Evolutionary conservation across 352 stramenopile genomes (phyloP).

Genomic region (Phytophthora sp.): DNA sequence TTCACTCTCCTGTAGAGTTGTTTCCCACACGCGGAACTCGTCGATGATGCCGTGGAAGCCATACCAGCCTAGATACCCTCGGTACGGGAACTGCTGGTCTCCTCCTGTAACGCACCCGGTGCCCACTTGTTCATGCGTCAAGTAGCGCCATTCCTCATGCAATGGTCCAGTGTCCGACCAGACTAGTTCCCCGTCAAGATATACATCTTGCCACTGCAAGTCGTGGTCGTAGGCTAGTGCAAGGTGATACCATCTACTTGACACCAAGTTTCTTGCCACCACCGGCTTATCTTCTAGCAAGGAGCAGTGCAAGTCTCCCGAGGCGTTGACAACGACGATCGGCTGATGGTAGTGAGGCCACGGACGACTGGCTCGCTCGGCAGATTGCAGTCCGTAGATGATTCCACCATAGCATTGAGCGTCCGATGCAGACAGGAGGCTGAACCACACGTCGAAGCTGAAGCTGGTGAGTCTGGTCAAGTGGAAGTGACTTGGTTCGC

Average conservation of each 20-base stretch:
- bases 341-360: constrained; percentile 36
- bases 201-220: constrained; percentile 26
- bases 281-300: constrained; percentile 30
- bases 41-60: constrained; percentile 42
- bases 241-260: constrained; percentile 45
- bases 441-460: constrained; percentile 34
- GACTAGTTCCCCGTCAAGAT: constrained; percentile 28
- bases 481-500: not conserved
- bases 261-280: constrained; percentile 22
- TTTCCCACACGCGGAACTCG: constrained; percentile 37
- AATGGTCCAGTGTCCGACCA: constrained; percentile 5
- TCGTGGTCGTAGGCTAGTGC: constrained; percentile 30
- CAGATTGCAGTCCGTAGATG: constrained; percentile 35
- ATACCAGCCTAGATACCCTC: constrained; percentile 30
- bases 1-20: not conserved
- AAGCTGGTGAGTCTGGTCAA: constrained; percentile 13
- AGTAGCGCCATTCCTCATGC: constrained; percentile 15
- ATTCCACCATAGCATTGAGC: constrained; percentile 25
- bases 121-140: constrained; percentile 39
- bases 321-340: constrained; percentile 29
- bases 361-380: not conserved
- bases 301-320: constrained; percentile 38
- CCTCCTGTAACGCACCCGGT: constrained; percentile 33
- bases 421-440: constrained; percentile 22
- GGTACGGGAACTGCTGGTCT: not conserved